Base-by-base conservation (phyloP, 2,329 filamentous ascomycete species). In the Aspergillus fructus region DNA sequence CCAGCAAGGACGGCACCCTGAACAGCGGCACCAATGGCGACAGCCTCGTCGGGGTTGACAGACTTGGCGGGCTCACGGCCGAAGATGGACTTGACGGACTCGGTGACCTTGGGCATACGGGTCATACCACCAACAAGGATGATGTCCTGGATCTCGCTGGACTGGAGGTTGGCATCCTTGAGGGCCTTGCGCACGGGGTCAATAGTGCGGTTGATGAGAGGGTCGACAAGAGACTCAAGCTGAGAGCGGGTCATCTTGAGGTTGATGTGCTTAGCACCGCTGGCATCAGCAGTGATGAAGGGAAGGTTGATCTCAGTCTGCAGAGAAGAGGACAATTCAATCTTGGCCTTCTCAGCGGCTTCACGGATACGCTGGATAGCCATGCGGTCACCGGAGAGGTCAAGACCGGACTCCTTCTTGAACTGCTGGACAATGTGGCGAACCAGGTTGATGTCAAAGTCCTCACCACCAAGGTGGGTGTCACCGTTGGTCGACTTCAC, bases 401-500 rank as follows among this genome's bases (percentile, higher is more conserved):
- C 93, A 65, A 97, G 89, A 63, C 90, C 89, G 64, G 91, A 91
- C 68, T 96, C 91, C 81, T 91, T 93, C 90, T 97, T 97, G 86
- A 97, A 97, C 74, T 96, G 88, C 77, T 91, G 84, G 64, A 97
- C 91, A 59, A 97, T 84, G 84, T 96, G 89, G 74, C 92, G 92
- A 73, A 97, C 93, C 58, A 97, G 88, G 72, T 86, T 87, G 73
- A 96, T 97, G 75, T 97, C 93, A 73, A 97, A 97, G 79, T 97
- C 93, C 78, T 97, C 93, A 81, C 93, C 93, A 86, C 93, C 93
- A 68, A 97, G 86, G 79, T 97, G 93, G 65, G 93, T 97, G 77
- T 97, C 93, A 87, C 93, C 93, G 79, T 96, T 96, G 82, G 93
- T 97, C 17, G 93, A 96, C 86, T 97, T 97, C 78, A 97, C 93